phyloP scores from a whole-genome alignment of 805 yeast genomes.

The Lachancea cidri region DNA sequence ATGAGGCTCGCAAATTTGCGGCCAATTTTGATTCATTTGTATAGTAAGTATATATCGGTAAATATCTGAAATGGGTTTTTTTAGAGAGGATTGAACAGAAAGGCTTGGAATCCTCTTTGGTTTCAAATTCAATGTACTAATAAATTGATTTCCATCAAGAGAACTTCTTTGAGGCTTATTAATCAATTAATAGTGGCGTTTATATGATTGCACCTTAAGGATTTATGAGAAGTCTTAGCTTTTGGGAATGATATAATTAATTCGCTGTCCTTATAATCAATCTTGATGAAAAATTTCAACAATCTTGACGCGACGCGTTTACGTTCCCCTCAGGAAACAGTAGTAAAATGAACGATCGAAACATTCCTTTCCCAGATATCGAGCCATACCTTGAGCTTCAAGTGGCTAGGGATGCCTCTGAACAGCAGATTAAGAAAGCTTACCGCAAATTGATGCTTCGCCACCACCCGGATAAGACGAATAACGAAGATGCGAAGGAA shows the following conservation, averaged over 20 bases:
- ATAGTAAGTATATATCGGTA: not conserved
- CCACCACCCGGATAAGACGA: constrained; percentile 62
- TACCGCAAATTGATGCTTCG: constrained; percentile 47
- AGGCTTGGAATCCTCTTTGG: too few relatives aligned
- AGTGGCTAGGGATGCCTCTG: constrained; percentile 41
- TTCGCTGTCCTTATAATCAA: too few relatives aligned
- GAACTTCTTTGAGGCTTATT: too few relatives aligned
- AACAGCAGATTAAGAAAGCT: constrained; percentile 48
- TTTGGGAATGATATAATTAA: too few relatives aligned
- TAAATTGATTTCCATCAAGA: too few relatives aligned
- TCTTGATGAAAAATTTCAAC: too few relatives aligned
- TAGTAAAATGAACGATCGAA: not conserved
- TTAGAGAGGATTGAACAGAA: too few relatives aligned
- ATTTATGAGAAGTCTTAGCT: too few relatives aligned
- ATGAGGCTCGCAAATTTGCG: not conserved
- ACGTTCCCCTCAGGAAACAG: not conserved
- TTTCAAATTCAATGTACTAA: too few relatives aligned
- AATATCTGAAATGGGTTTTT: not conserved
- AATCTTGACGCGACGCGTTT: not conserved
- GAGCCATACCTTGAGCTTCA: constrained; percentile 63
- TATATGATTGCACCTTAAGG: too few relatives aligned
- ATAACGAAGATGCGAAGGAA: constrained; percentile 31
- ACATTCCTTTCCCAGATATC: constrained; percentile 46
- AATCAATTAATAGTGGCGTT: too few relatives aligned
- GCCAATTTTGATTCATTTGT: not conserved